A percentile compares a stretch with the other conserved stretches of the same genome.
phyloP scores from a whole-genome alignment of 148 eudicot genomes.

The Dysphania ambrosioides region DNA sequence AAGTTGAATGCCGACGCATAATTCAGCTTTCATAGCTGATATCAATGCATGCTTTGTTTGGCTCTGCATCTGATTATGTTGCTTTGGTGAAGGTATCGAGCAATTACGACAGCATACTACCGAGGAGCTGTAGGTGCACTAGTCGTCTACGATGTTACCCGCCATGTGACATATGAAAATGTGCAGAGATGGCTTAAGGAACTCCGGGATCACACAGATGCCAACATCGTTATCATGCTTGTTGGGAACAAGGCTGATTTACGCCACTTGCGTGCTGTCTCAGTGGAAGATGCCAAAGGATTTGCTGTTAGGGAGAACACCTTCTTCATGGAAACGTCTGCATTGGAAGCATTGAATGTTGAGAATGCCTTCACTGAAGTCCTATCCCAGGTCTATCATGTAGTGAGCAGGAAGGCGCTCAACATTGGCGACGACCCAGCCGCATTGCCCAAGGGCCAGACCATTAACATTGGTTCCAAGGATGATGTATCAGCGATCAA shows the following conservation, averaged over 20 bases:
- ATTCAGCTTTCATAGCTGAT: too few species aligned
- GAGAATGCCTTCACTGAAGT: constrained; percentile 80
- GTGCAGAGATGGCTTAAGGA: constrained; percentile 86
- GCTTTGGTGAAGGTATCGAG: constrained; percentile 57
- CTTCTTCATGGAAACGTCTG: constrained; percentile 94
- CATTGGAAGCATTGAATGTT: constrained; percentile 67
- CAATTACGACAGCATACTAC: constrained; percentile 88
- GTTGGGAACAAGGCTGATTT: constrained; percentile 86
- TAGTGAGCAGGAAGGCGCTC: constrained; percentile 69
- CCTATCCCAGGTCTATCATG: constrained; percentile 62
- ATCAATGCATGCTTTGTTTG: too few species aligned
- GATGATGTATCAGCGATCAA: constrained; percentile 79
- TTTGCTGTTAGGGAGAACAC: constrained; percentile 75
- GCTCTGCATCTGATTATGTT: too few species aligned
- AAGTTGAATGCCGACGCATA: too few species aligned
- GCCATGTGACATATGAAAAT: constrained; percentile 70
- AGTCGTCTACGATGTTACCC: constrained; percentile 74
- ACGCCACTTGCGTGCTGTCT: constrained; percentile 71
- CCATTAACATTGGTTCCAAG: constrained; percentile 56
- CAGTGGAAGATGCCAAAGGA: constrained; percentile 45
- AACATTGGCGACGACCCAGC: constrained; percentile 64
- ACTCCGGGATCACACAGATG: constrained; percentile 72
- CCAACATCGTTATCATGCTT: constrained; percentile 73
- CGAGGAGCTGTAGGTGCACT: constrained; percentile 87
- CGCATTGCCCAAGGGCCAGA: constrained; percentile 67